Percentiles rank a stretch among this genome's conserved stretches.
These are phyloP conservation scores for Apiospora malaysiana DNA, from an alignment of 2,329 filamentous ascomycete genomes.

Conservation along the genomic window DNA sequence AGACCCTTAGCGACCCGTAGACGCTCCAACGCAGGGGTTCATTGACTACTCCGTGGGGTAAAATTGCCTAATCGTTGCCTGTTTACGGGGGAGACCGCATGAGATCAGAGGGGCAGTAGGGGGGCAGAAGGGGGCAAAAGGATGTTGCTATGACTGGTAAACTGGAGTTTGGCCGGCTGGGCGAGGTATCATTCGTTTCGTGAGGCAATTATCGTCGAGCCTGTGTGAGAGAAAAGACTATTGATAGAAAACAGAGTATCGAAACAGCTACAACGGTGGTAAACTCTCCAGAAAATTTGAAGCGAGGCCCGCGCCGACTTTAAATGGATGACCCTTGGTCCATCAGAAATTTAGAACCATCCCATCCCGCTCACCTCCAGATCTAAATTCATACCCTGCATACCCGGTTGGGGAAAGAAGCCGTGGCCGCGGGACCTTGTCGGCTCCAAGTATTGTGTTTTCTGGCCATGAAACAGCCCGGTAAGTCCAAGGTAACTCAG, in stretches of 20 bases:
- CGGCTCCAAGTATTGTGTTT: neutral
- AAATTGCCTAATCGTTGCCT: neutral
- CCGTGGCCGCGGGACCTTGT: slow-evolving; percentile 1
- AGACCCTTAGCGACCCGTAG: no score
- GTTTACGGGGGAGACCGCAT: slow-evolving; percentile 8
- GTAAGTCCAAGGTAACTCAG: neutral
- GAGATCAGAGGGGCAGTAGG: slow-evolving; percentile 2
- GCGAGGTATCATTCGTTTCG: slow-evolving; percentile 1
- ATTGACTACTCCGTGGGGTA: slow-evolving; percentile 3
- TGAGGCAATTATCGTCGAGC: slow-evolving; percentile 10
- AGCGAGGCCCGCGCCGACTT: slow-evolving; percentile 3
- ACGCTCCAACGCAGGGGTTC: neutral
- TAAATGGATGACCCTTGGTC: neutral
- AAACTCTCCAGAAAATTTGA: slow-evolving; percentile 2
- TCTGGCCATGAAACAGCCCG: slow-evolving; percentile 8
- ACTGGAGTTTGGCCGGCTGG: slow-evolving; percentile 6
- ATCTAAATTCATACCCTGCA: slow-evolving; percentile 3
- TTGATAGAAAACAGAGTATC: neutral
- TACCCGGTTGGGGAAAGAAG: slow-evolving; percentile 1
- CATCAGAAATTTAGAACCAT: no score
- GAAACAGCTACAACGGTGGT: neutral
- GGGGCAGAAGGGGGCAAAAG: no score
- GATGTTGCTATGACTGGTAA: neutral
- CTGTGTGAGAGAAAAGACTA: slow-evolving; percentile 8
- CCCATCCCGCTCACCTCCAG: neutral